phyloP scores from a whole-genome alignment of 352 stramenopile species.

The Nothophytophthora sp. region DNA sequence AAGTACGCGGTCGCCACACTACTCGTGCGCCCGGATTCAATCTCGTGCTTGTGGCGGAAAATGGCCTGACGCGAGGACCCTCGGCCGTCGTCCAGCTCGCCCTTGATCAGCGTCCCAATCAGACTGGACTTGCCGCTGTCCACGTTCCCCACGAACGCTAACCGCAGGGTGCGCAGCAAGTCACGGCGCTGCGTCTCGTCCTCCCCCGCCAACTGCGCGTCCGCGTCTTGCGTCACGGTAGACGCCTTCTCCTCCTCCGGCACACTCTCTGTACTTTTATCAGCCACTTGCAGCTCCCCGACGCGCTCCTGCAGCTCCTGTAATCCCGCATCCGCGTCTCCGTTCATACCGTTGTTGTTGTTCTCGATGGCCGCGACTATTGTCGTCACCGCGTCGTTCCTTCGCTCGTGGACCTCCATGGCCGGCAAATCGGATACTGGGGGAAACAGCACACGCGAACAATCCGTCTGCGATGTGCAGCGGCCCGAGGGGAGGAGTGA shows the following conservation, averaged over 20 bases:
- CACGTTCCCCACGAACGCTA: constrained; percentile 93
- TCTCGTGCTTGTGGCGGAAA: constrained; percentile 88
- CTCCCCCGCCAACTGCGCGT: not conserved
- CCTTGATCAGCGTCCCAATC: constrained; percentile 94
- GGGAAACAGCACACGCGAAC: not conserved
- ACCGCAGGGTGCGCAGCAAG: constrained; percentile 68
- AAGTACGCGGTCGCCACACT: constrained; percentile 84
- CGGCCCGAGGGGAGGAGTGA: too few relatives aligned
- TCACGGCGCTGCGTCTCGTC: constrained; percentile 34
- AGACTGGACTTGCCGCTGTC: constrained; percentile 94
- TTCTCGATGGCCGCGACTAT: not conserved
- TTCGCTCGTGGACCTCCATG: constrained; percentile 32
- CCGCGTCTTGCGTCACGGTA: not conserved
- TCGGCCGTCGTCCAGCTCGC: constrained; percentile 96
- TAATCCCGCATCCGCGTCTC: not conserved
- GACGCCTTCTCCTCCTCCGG: not conserved
- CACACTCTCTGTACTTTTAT: constrained; percentile 2
- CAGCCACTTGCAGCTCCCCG: constrained; percentile 4
- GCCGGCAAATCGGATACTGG: not conserved
- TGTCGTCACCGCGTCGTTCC: not conserved
- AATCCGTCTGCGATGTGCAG: too few relatives aligned
- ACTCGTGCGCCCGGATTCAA: constrained; percentile 82
- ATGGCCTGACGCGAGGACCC: constrained; percentile 82
- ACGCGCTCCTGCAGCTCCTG: not conserved
- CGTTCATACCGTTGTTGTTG: too few relatives aligned